These are phyloP conservation scores for Leptographium wingfieldii DNA, from an alignment of 2,329 filamentous ascomycete species.

Conservation along the genomic window DNA sequence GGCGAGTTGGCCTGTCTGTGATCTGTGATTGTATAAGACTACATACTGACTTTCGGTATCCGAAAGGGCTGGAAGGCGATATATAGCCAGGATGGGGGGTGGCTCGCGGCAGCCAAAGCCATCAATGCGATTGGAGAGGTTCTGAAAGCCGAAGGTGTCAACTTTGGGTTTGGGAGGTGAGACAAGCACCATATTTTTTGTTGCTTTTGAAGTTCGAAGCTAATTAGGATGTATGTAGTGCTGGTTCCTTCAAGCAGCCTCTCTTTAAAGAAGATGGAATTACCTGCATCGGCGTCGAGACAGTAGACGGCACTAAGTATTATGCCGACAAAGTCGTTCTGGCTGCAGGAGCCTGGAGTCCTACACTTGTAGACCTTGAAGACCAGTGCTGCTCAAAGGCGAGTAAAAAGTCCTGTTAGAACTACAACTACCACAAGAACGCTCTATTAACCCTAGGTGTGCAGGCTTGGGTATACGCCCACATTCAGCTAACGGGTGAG, in stretches of 20 bases:
- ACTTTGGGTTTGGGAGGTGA: conserved; percentile 3
- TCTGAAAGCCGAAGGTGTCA: conserved; percentile 11
- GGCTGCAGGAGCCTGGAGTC: conserved; percentile 27
- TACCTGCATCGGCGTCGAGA: conserved; percentile 4
- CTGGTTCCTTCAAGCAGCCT: conserved; percentile 3
- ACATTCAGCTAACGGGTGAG: conserved; percentile 27
- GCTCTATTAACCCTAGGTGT: not conserved
- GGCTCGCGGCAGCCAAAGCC: conserved; percentile 20
- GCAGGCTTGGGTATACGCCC: conserved; percentile 31
- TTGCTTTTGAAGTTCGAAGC: too few species aligned
- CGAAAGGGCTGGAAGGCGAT: conserved; percentile 34
- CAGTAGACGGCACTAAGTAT: conserved; percentile 4
- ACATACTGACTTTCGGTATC: conserved; percentile 15
- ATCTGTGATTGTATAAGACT: conserved; percentile 16
- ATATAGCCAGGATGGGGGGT: conserved; percentile 29
- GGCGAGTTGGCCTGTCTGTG: not conserved
- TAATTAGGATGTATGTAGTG: not conserved
- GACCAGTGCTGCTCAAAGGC: conserved; percentile 25
- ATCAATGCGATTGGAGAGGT: conserved; percentile 28
- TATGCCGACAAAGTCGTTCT: conserved; percentile 14
- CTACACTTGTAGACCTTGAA: conserved; percentile 22
- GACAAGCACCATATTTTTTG: not conserved
- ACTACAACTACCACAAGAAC: not conserved
- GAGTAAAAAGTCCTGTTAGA: not conserved
- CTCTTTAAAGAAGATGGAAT: not conserved